Evolutionary conservation across 768 basidiomycete genomes (phyloP).

Genomic region (Xerocomus brunneocitrinus): DNA sequence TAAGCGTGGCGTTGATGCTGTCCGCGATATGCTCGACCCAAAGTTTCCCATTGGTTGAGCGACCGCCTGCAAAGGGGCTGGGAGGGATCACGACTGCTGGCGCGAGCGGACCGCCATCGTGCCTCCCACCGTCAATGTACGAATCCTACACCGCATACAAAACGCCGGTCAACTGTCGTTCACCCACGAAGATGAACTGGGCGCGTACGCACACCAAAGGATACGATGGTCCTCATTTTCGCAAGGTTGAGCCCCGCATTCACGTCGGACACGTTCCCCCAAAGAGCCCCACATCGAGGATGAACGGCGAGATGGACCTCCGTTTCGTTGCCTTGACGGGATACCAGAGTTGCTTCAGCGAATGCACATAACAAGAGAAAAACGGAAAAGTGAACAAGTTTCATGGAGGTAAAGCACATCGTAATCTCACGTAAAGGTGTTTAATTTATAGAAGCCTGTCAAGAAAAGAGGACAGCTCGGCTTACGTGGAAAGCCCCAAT

Average conservation of each 20-base stretch:
- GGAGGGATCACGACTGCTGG: slow-evolving; percentile 42
- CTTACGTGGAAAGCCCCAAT: background rate
- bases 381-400: background rate
- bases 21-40: slow-evolving; percentile 48
- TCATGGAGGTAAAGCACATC: background rate
- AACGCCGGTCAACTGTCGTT: background rate
- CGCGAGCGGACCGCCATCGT: slow-evolving; percentile 41
- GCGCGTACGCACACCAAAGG: slow-evolving; percentile 41
- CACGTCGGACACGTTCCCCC: slow-evolving; percentile 40
- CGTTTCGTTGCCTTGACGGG: slow-evolving; percentile 13
- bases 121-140: slow-evolving; percentile 46
- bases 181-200: background rate
- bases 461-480: background rate
- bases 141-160: slow-evolving; percentile 34
- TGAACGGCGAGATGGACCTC: slow-evolving; percentile 42
- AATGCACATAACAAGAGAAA: background rate
- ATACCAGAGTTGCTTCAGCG: slow-evolving; percentile 7
- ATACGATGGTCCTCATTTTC: slow-evolving; percentile 43
- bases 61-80: slow-evolving; percentile 44
- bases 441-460: background rate
- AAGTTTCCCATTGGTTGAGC: slow-evolving; percentile 46
- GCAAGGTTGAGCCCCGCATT: slow-evolving; percentile 43
- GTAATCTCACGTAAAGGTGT: background rate
- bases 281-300: slow-evolving; percentile 41
- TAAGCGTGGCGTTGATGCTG: slow-evolving; percentile 36